A percentile compares a stretch with the other conserved stretches of the same genome.
These are phyloP conservation scores for Vanilla planifolia DNA, from an alignment of 106 monocot species.

Conservation along the genomic window DNA sequence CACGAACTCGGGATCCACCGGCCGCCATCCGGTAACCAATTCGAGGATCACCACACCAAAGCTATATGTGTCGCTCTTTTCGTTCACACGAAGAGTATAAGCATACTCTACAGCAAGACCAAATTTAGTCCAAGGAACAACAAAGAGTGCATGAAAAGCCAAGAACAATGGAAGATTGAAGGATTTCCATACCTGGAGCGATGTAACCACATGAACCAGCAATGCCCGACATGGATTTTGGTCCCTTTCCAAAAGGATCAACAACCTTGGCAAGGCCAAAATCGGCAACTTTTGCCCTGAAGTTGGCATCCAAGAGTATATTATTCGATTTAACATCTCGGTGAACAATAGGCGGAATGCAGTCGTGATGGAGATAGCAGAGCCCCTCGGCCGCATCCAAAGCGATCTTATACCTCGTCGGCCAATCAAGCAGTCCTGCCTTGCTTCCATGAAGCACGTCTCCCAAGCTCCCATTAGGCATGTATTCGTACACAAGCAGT, in stretches of 20 bases:
- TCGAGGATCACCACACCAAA: slow-evolving; percentile 87
- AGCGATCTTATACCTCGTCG: slow-evolving; percentile 53
- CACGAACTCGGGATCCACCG: slow-evolving; percentile 48
- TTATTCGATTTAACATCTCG: slow-evolving; percentile 67
- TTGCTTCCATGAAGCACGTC: slow-evolving; percentile 65
- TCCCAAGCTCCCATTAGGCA: slow-evolving; percentile 84
- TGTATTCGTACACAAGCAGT: slow-evolving; percentile 84
- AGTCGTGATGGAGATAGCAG: slow-evolving; percentile 57
- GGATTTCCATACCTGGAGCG: slow-evolving; percentile 41
- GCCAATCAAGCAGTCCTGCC: slow-evolving; percentile 31
- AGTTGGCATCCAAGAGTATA: slow-evolving; percentile 52
- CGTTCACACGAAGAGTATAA: slow-evolving; percentile 82
- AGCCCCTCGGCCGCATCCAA: slow-evolving; percentile 59
- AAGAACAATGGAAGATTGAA: not conserved
- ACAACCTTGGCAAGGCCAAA: slow-evolving; percentile 53
- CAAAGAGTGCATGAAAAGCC: not conserved
- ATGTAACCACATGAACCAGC: slow-evolving; percentile 60
- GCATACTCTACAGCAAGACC: slow-evolving; percentile 52
- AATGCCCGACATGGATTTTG: slow-evolving; percentile 48
- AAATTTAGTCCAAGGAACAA: not conserved
- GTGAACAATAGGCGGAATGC: slow-evolving; percentile 56
- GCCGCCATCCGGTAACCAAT: slow-evolving; percentile 65
- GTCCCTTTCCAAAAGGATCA: slow-evolving; percentile 26
- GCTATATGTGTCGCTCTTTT: slow-evolving; percentile 91
- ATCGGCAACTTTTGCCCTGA: slow-evolving; percentile 49